A percentile compares a stretch with the other conserved stretches of the same genome.
These are phyloP conservation scores for Gracilariopsis chorda DNA, from an alignment of 23 red algal genomes.

Conservation along the genomic window DNA sequence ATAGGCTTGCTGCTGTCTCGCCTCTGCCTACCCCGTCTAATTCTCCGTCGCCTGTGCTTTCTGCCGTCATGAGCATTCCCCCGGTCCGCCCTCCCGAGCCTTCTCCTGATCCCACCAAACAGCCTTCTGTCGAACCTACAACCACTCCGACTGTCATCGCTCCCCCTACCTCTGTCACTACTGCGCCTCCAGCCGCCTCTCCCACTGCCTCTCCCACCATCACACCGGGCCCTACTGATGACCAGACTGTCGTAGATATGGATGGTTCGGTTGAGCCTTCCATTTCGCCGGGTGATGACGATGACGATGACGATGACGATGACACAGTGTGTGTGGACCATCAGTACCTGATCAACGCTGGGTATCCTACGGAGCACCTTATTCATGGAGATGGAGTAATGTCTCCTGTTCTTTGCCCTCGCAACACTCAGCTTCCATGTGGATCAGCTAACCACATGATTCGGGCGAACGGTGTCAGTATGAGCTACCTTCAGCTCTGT, in stretches of 20 bases:
- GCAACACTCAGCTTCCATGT: neutral
- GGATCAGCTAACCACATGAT: neutral
- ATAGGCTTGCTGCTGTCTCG: neutral
- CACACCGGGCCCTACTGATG: neutral
- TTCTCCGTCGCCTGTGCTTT: neutral
- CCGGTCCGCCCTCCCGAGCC: neutral
- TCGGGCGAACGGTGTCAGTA: neutral
- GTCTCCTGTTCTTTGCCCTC: neutral
- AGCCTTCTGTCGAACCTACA: neutral
- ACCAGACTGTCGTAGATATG: neutral
- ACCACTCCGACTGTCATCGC: neutral
- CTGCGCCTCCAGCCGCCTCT: neutral
- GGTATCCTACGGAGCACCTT: neutral
- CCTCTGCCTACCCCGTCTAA: neutral
- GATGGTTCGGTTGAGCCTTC: neutral
- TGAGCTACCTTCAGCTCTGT: constrained; percentile 28
- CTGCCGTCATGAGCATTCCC: neutral
- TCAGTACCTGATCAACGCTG: neutral
- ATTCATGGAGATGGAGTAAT: neutral
- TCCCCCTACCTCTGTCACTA: neutral
- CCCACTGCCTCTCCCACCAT: neutral
- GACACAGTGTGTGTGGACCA: constrained; percentile 1
- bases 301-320: neutral
- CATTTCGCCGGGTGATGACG: neutral
- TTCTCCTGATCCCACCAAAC: neutral